Evolutionary conservation across 164 flowering plant species (phyloP).

Genomic region (Stephania cephalantha): DNA sequence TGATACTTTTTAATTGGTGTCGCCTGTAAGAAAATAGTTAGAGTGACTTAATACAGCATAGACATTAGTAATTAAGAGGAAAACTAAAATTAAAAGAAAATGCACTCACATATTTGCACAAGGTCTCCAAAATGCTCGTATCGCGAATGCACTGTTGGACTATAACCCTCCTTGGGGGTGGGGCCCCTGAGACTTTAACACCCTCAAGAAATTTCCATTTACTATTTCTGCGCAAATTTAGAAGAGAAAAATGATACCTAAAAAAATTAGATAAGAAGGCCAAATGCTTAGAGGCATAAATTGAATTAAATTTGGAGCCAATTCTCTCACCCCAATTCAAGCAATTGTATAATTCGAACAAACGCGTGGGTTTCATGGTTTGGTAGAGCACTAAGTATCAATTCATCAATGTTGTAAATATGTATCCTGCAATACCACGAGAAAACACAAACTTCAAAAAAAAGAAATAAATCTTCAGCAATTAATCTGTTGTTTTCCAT

Average conservation of each 20-base stretch:
- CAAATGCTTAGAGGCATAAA: not conserved
- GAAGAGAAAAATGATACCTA: not conserved
- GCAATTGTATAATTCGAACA: slow-evolving; percentile 73
- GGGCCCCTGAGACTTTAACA: slow-evolving; percentile 80
- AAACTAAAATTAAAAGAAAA: not conserved
- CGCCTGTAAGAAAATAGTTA: slow-evolving; percentile 38
- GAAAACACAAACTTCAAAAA: not conserved
- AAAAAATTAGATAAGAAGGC: not conserved
- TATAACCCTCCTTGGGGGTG: slow-evolving; percentile 76
- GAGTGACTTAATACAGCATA: not conserved
- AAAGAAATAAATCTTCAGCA: not conserved
- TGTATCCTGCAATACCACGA: slow-evolving; percentile 51
- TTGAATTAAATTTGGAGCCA: not conserved
- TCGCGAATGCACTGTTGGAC: slow-evolving; percentile 88
- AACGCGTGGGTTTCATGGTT: slow-evolving; percentile 86
- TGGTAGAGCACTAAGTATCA: slow-evolving; percentile 74
- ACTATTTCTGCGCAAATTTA: slow-evolving; percentile 42
- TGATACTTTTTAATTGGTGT: slow-evolving; percentile 49
- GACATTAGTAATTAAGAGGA: not conserved
- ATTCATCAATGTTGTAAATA: slow-evolving; percentile 66
- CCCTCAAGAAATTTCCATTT: slow-evolving; percentile 89
- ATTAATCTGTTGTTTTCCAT: no score
- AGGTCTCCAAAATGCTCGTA: slow-evolving; percentile 58
- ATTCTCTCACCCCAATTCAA: slow-evolving; percentile 50
- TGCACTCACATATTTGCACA: slow-evolving; percentile 72